These are phyloP conservation scores for Euphorbia schlechtendalii DNA, from an alignment of 441 rosid genomes.

Conservation along the genomic window DNA sequence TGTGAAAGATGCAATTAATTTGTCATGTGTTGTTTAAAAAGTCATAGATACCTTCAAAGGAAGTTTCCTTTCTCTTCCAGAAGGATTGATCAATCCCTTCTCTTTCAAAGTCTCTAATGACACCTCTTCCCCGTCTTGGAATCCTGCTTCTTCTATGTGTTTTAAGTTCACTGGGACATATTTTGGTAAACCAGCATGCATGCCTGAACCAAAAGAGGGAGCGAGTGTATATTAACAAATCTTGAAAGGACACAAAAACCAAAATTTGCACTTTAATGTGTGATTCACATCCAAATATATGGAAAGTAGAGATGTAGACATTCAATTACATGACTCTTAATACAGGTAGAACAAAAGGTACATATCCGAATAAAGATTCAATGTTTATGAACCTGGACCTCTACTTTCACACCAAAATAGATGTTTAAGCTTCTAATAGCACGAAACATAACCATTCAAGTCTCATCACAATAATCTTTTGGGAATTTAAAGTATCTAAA, in stretches of 20 bases:
- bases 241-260: background rate
- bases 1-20: background rate
- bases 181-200: conserved; percentile 76
- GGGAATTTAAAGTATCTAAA: background rate
- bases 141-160: conserved; percentile 69
- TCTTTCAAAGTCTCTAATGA: conserved; percentile 67
- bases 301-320: background rate
- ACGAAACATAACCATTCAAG: background rate
- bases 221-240: background rate
- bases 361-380: conserved; percentile 7
- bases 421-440: background rate
- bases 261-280: background rate
- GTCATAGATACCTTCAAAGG: conserved; percentile 61
- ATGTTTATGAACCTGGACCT: background rate
- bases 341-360: background rate
- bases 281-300: background rate
- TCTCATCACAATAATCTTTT: too few species aligned
- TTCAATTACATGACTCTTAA: background rate
- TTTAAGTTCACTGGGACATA: conserved; percentile 72
- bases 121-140: conserved; percentile 82
- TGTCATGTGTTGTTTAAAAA: background rate
- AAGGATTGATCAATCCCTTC: conserved; percentile 83
- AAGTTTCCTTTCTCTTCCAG: conserved; percentile 89
- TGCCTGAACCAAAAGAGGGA: conserved; percentile 36
- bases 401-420: background rate